A percentile compares a stretch with the other conserved stretches of the same genome.
phyloP scores from a whole-genome alignment of 2,329 filamentous ascomycete species.

The Escovopsis weberi region DNA sequence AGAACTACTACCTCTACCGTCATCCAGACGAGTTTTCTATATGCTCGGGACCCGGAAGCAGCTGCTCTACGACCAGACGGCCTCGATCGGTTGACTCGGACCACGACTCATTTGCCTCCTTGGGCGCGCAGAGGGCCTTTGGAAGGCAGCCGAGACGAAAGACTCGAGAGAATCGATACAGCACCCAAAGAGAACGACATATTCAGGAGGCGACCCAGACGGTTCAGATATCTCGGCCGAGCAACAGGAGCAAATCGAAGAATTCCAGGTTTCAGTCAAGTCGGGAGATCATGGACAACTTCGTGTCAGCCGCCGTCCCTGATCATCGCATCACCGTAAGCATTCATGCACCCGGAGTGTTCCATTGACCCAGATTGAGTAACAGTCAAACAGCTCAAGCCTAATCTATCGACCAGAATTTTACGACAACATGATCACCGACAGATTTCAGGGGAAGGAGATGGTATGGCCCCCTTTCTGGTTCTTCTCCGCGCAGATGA shows the following conservation, averaged over 20 bases:
- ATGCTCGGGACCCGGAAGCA: not conserved
- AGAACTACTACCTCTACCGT: not conserved
- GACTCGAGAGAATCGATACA: conserved; percentile 9
- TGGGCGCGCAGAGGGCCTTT: not conserved
- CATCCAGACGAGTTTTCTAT: not conserved
- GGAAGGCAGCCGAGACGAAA: conserved; percentile 8
- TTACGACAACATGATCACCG: conserved; percentile 15
- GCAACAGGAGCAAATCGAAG: conserved; percentile 5
- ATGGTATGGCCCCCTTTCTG: conserved; percentile 7
- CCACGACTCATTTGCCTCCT: not conserved
- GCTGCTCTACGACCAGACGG: not conserved
- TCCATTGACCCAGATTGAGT: not conserved
- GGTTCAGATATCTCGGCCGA: not conserved
- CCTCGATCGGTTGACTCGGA: too few species aligned
- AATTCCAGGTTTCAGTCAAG: conserved; percentile 20
- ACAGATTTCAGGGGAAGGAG: conserved; percentile 10
- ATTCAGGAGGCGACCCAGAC: not conserved
- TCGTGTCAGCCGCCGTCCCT: conserved; percentile 38
- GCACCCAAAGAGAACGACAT: conserved; percentile 1
- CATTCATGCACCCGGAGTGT: not conserved
- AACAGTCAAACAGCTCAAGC: conserved; percentile 15
- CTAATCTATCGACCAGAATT: conserved; percentile 18
- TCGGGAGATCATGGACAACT: conserved; percentile 38
- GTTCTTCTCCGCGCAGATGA: not conserved
- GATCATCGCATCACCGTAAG: conserved; percentile 21